Percentiles rank a stretch among this genome's conserved stretches.
Evolutionary conservation across 169 alveolate genomes (phyloP).

Genomic region (Plasmodium coatneyi): DNA sequence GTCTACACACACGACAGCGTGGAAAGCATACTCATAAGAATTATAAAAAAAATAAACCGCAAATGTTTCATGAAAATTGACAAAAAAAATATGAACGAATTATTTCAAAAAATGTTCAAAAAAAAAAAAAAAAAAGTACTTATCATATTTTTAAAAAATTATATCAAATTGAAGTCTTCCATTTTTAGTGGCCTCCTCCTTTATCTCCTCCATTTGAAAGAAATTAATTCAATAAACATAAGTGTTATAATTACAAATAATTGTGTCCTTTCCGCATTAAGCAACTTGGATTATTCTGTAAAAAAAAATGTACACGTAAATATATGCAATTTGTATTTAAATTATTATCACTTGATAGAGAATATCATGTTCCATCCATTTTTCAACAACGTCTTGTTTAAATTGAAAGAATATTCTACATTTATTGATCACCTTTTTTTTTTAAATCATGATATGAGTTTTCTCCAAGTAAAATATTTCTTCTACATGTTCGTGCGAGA

Average conservation of each 20-base stretch:
- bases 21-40: conserved; percentile 44
- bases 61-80: conserved; percentile 18
- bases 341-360: conserved; percentile 37
- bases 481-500: conserved; percentile 55
- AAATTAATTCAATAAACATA: conserved; percentile 28
- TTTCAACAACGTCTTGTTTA: conserved; percentile 36
- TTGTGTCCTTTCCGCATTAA: conserved; percentile 41
- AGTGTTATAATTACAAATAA: conserved; percentile 54
- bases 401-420: conserved; percentile 30
- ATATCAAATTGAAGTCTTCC: conserved; percentile 47
- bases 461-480: conserved; percentile 28
- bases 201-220: conserved; percentile 48
- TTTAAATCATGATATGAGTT: conserved; percentile 7
- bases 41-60: conserved; percentile 26
- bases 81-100: conserved; percentile 18
- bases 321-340: conserved; percentile 47
- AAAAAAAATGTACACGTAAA: conserved; percentile 46
- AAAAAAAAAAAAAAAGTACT: conserved; percentile 5
- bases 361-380: conserved; percentile 35
- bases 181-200: conserved; percentile 32
- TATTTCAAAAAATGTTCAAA: conserved; percentile 12
- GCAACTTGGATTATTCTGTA: conserved; percentile 29
- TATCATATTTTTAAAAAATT: conserved; percentile 53
- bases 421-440: conserved; percentile 22
- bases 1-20: conserved; percentile 37